Percentiles rank a stretch among this genome's conserved stretches.
Evolutionary conservation across 169 alveolate species (phyloP).

Genomic region (Plasmodium malariae): DNA sequence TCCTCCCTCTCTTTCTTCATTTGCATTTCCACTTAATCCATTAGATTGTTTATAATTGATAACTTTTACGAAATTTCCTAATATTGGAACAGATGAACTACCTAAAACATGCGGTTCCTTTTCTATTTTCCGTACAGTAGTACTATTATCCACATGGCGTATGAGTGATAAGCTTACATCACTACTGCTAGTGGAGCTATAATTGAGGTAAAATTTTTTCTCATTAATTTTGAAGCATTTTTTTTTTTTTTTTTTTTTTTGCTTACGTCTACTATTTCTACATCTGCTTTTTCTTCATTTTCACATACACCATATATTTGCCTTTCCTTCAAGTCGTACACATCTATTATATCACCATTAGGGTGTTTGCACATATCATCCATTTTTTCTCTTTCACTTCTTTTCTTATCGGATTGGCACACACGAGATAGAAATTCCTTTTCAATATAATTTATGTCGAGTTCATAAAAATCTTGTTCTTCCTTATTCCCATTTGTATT

Average conservation of each 20-base stretch:
- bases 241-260: neutral
- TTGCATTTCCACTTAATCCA: neutral
- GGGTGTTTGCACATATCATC: neutral
- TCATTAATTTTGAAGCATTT: slow-evolving; percentile 13
- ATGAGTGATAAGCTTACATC: slow-evolving; percentile 12
- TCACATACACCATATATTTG: too few species aligned
- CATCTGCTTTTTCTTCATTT: too few species aligned
- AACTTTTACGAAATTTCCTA: neutral
- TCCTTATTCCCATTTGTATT: neutral
- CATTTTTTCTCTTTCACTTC: neutral
- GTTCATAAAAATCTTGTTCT: slow-evolving; percentile 11
- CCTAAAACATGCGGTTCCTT: neutral
- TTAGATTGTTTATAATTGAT: neutral
- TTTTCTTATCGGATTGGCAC: neutral
- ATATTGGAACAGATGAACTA: neutral
- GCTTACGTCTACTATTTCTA: too few species aligned
- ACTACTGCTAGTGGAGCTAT: slow-evolving; percentile 14
- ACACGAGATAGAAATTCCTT: slow-evolving; percentile 13
- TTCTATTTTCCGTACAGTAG: neutral
- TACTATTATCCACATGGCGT: neutral
- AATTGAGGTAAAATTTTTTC: slow-evolving; percentile 52
- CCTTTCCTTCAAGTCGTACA: slow-evolving; percentile 10
- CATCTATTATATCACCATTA: neutral
- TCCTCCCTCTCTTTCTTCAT: neutral
- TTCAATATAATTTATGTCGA: slow-evolving; percentile 23